A percentile compares a stretch with the other conserved stretches of the same genome.
phyloP scores from a whole-genome alignment of 768 basidiomycete species.

The Arthromyces matolae region DNA sequence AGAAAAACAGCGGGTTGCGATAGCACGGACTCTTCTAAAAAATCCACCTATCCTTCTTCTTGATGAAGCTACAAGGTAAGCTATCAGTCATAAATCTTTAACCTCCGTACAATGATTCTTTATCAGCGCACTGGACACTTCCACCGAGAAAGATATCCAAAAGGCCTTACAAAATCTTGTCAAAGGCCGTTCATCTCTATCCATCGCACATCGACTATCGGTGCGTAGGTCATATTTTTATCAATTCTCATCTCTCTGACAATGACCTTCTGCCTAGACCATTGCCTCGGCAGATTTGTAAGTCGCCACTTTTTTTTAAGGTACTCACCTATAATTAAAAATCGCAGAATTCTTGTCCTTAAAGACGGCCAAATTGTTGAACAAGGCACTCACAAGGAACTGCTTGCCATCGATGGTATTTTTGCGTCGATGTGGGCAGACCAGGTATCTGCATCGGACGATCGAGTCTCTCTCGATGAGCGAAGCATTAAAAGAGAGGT shows the following conservation, averaged over 20 bases:
- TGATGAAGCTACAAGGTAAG: constrained; percentile 70
- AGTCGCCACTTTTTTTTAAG: constrained; percentile 23
- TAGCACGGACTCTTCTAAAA: constrained; percentile 84
- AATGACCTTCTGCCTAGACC: constrained; percentile 33
- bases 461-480: constrained; percentile 30
- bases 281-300: constrained; percentile 62
- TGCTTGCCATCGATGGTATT: constrained; percentile 64
- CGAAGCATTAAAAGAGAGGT: constrained; percentile 35
- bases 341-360: constrained; percentile 77
- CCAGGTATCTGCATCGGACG: constrained; percentile 66
- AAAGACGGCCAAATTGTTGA: constrained; percentile 89
- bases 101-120: constrained; percentile 2
- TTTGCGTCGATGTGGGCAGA: constrained; percentile 91
- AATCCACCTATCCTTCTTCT: constrained; percentile 79
- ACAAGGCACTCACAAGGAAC: constrained; percentile 73
- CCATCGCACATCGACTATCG: constrained; percentile 77
- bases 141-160: constrained; percentile 88
- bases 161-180: constrained; percentile 80
- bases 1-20: constrained; percentile 86
- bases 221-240: constrained; percentile 39
- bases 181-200: constrained; percentile 67
- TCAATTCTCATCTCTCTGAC: constrained; percentile 7
- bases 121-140: constrained; percentile 77
- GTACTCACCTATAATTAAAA: background rate
- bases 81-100: background rate